Evolutionary conservation across 495 filamentous ascomycete species (phyloP).

Genomic region (Geopyxis carbonaria): DNA sequence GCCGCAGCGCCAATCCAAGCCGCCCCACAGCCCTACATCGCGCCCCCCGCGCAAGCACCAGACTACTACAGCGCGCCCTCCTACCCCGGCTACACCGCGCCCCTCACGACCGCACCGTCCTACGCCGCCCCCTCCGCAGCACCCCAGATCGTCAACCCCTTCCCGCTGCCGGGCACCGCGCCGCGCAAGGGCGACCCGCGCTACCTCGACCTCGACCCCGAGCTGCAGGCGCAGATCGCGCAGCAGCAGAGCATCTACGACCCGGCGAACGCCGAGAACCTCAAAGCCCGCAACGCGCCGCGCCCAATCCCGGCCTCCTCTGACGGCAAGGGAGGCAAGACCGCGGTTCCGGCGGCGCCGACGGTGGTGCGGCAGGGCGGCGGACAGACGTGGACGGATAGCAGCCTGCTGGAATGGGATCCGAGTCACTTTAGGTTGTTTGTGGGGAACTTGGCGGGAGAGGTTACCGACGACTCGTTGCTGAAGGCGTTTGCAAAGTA

Average conservation of each 20-base stretch:
- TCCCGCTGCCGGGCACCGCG: constrained; percentile 41
- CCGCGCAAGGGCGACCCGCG: constrained; percentile 24
- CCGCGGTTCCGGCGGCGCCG: constrained; percentile 27
- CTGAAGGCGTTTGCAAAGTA: constrained; percentile 86
- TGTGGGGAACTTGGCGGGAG: constrained; percentile 92
- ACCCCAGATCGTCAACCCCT: constrained; percentile 74
- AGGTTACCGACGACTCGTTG: constrained; percentile 90
- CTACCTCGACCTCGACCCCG: constrained; percentile 49
- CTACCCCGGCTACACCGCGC: constrained; percentile 15
- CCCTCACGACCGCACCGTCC: constrained; percentile 16
- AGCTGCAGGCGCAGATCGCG: constrained; percentile 82
- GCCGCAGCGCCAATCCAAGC: constrained; percentile 25
- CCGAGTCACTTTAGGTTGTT: constrained; percentile 87
- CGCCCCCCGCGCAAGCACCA: constrained; percentile 12
- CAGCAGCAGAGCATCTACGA: constrained; percentile 93
- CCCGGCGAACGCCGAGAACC: constrained; percentile 30
- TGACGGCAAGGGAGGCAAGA: constrained; percentile 27
- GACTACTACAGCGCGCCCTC: constrained; percentile 14
- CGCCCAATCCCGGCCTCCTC: constrained; percentile 11
- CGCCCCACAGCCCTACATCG: constrained; percentile 19
- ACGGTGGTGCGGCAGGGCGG: constrained; percentile 79
- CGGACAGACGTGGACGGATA: constrained; percentile 77
- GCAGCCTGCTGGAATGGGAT: constrained; percentile 83
- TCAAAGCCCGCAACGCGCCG: constrained; percentile 12
- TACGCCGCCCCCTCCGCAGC: constrained; percentile 30